phyloP scores from a whole-genome alignment of 495 filamentous ascomycete genomes.

The Ramalina peruviana region DNA sequence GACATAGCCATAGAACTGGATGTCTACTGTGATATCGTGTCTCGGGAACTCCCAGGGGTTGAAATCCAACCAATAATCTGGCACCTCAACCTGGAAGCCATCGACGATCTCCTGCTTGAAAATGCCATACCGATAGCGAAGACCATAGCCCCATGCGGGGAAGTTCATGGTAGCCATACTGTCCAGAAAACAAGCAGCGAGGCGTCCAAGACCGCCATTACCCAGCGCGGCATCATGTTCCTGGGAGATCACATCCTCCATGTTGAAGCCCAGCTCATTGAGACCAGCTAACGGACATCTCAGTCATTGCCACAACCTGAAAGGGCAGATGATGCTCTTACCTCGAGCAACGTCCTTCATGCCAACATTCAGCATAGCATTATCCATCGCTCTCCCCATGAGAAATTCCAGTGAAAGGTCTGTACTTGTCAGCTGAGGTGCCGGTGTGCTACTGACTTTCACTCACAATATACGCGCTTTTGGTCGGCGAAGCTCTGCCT shows the following conservation, averaged over 20 bases:
- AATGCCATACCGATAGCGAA: constrained; percentile 93
- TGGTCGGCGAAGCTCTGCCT: constrained; percentile 78
- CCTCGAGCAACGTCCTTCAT: constrained; percentile 73
- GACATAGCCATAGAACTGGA: constrained; percentile 88
- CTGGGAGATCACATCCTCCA: constrained; percentile 89
- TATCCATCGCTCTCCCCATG: constrained; percentile 92
- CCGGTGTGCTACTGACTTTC: neutral
- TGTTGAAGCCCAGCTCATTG: constrained; percentile 78
- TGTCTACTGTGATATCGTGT: constrained; percentile 86
- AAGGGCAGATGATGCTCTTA: constrained; percentile 20
- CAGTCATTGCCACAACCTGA: neutral
- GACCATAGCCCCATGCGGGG: constrained; percentile 91
- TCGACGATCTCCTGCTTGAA: constrained; percentile 99
- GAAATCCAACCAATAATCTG: constrained; percentile 98
- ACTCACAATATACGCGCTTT: constrained; percentile 80
- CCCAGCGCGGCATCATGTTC: constrained; percentile 94
- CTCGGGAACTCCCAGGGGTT: constrained; percentile 98
- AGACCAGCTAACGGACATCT: constrained; percentile 49
- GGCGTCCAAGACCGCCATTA: constrained; percentile 86
- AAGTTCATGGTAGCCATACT: constrained; percentile 89
- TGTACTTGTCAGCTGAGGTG: constrained; percentile 12
- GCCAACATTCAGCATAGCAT: constrained; percentile 93
- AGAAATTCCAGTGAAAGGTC: constrained; percentile 91
- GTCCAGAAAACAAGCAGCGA: constrained; percentile 94
- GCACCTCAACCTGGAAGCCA: constrained; percentile 93